Evolutionary conservation across 164 flowering plant species (phyloP), one percentile per base, ranked within the genome.

Genomic region (Litsea cubeba): DNA sequence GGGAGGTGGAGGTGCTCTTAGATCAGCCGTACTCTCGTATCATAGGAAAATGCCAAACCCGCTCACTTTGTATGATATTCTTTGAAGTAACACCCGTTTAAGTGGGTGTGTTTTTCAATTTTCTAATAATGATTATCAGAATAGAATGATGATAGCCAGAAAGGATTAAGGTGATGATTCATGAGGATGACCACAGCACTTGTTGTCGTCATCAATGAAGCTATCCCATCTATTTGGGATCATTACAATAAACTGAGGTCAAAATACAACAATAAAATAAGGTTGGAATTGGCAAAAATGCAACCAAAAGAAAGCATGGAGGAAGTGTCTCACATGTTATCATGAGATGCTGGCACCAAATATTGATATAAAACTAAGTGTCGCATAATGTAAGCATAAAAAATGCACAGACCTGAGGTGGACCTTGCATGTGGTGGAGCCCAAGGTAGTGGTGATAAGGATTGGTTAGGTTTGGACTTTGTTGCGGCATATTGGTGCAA

Each of bases 361-460:
- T 40, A 8, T 40, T 40, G 30, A 24, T 18, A 30, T 25, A 3
- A 23, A 12, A 24, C 4, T 22, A 17, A 15, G 26, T 23, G 65
- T 2, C 46, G 70, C 1, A 25, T n/a, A 22, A 76, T 22, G 46
- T 35, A 26, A 40, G 50, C 26, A 12, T 12, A n/a, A n/a, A 72
- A 32, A 35, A 40, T 30, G 51, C 15, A 68, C 79, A 58, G 78
- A 84, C 94, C 90, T 87, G 92, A 65, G 79, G 81, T 46, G 63
- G 66, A 57, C 83, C 20, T 72, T 81, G 94, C 86, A 85, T 81
- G 73, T 81, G 88, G 22, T 87, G 91, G 58, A 85, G 77, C 72
- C 85, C 81, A 50, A 87, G 66, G 78, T 80, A 88, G 67, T 85
- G 93, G 65, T 87, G 94, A 81, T 88, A 89, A 50, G 90, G 86